These are phyloP conservation scores for Agrocybe pediades DNA, from an alignment of 768 basidiomycete species.

Conservation along the genomic window DNA sequence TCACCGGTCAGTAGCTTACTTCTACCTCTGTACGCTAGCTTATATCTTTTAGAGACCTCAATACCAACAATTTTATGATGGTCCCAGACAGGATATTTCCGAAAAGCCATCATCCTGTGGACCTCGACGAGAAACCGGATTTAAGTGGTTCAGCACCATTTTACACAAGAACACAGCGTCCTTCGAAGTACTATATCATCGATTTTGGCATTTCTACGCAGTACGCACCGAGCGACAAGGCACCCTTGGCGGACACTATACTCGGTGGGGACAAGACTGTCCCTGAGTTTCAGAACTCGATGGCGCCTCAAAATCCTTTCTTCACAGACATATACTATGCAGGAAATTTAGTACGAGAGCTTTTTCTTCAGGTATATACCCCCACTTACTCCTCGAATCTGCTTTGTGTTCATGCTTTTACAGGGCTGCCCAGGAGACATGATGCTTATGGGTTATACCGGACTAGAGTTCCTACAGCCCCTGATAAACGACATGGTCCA, in stretches of 20 bases:
- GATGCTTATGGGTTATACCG: neutral
- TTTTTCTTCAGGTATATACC: slow-evolving; percentile 6
- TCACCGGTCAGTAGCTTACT: slow-evolving; percentile 20
- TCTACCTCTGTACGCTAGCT: no score
- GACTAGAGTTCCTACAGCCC: slow-evolving; percentile 31
- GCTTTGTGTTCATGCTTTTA: neutral
- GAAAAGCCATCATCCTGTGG: slow-evolving; percentile 18
- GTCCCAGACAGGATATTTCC: slow-evolving; percentile 17
- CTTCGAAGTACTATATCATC: slow-evolving; percentile 35
- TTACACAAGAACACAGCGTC: slow-evolving; percentile 27
- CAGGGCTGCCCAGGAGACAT: neutral
- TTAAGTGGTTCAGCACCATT: slow-evolving; percentile 11
- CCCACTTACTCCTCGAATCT: neutral
- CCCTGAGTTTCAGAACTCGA: neutral
- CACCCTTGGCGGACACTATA: slow-evolving; percentile 27
- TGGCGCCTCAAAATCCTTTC: slow-evolving; percentile 5
- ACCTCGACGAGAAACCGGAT: slow-evolving; percentile 17
- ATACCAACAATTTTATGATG: slow-evolving; percentile 19
- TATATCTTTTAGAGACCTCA: neutral
- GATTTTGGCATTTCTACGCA: slow-evolving; percentile 37
- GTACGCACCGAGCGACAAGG: slow-evolving; percentile 22
- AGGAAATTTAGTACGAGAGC: slow-evolving; percentile 9
- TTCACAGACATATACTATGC: slow-evolving; percentile 3
- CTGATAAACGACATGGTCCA: slow-evolving; percentile 38
- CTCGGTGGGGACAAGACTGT: slow-evolving; percentile 40